Conservation (phyloP, 2,329 filamentous ascomycete species). For the Colletotrichum chrysophilum region DNA sequence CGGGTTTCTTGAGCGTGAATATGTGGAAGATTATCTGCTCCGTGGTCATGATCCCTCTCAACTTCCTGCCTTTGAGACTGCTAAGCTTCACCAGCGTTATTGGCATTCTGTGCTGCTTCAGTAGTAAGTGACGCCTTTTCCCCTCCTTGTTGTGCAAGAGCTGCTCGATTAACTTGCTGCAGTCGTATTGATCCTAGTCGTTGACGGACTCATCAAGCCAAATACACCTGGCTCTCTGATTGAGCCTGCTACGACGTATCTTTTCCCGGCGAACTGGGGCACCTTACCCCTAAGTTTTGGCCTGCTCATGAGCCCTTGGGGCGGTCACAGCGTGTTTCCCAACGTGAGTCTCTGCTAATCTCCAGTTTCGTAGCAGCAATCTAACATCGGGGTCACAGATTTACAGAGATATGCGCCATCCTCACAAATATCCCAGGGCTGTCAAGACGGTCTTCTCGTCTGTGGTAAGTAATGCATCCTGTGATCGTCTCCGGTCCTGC, state of each 20-base stretch:
- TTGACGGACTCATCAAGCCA: slow-evolving; percentile 86
- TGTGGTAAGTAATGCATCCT: slow-evolving; percentile 61
- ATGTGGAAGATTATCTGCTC: slow-evolving; percentile 89
- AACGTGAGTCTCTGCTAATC: slow-evolving; percentile 55
- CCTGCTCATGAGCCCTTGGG: slow-evolving; percentile 80
- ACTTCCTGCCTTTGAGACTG: slow-evolving; percentile 81
- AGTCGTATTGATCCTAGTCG: slow-evolving; percentile 85
- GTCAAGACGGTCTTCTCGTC: slow-evolving; percentile 85
- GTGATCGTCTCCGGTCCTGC: background rate
- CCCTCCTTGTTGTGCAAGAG: background rate
- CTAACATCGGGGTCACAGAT: slow-evolving; percentile 43
- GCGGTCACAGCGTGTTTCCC: slow-evolving; percentile 75
- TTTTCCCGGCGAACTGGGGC: slow-evolving; percentile 86
- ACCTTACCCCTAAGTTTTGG: slow-evolving; percentile 89
- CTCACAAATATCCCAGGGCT: slow-evolving; percentile 78
- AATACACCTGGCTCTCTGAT: slow-evolving; percentile 81
- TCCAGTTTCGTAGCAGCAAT: background rate
- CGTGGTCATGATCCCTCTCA: slow-evolving; percentile 78
- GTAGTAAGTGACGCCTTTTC: slow-evolving; percentile 65
- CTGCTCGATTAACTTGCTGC: background rate
- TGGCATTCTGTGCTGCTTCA: slow-evolving; percentile 88
- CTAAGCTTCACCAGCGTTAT: slow-evolving; percentile 87
- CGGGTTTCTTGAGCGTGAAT: slow-evolving; percentile 66
- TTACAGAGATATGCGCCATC: slow-evolving; percentile 72
- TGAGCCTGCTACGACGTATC: slow-evolving; percentile 78